phyloP scores from a whole-genome alignment of 1,284 basidiomycete genomes.

The Trichosporon coremiiforme region DNA sequence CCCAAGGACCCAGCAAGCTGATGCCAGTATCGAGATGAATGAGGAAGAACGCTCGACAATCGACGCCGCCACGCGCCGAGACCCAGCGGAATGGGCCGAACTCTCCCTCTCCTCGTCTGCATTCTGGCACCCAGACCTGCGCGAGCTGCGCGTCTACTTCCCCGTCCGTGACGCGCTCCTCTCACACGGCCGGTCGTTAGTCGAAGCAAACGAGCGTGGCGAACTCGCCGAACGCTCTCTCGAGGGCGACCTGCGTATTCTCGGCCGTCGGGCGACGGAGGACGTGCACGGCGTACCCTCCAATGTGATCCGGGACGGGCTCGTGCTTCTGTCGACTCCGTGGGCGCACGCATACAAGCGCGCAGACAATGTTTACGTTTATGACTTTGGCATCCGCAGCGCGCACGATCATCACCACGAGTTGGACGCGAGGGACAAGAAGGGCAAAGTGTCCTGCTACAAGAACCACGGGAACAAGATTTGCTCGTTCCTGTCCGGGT shows the following conservation, averaged over 20 bases:
- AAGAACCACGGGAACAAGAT: constrained; percentile 20
- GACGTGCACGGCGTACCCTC: constrained; percentile 12
- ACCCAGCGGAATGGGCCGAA: background rate
- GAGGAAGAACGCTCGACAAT: background rate
- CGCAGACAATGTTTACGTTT: constrained; percentile 6
- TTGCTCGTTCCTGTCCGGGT: constrained; percentile 1
- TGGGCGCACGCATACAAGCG: background rate
- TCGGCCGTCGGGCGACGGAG: background rate
- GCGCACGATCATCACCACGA: constrained; percentile 4
- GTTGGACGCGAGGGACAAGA: background rate
- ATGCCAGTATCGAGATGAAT: background rate
- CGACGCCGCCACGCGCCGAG: background rate
- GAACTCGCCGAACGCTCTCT: background rate
- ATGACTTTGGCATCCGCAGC: constrained; percentile 11
- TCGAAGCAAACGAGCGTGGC: constrained; percentile 16
- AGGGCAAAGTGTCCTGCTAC: constrained; percentile 9
- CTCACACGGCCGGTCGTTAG: background rate
- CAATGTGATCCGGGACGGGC: constrained; percentile 16
- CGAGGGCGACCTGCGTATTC: background rate
- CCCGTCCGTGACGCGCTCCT: constrained; percentile 19
- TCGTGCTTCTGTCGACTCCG: constrained; percentile 1
- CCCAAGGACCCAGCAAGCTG: background rate
- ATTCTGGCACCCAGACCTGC: background rate
- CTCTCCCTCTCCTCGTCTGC: background rate
- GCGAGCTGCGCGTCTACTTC: constrained; percentile 20